Conservation (phyloP, 1,139 yeast species). For the Diutina rugosa region DNA sequence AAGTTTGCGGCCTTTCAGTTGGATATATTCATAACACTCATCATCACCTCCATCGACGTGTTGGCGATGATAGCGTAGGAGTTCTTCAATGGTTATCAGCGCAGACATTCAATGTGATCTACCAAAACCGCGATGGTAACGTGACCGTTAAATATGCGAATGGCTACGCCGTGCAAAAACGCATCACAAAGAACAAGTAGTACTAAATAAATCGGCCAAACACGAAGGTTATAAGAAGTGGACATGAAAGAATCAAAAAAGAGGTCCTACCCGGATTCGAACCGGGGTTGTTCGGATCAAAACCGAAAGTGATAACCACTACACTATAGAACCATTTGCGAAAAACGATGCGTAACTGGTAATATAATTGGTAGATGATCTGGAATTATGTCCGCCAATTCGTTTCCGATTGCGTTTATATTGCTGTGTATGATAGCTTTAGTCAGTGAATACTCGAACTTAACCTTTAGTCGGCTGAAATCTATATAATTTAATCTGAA, state of each 20-base stretch:
- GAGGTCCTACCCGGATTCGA: conserved; percentile 92
- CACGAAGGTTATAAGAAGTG: too few relatives aligned
- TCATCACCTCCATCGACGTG: not conserved
- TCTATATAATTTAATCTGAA: too few relatives aligned
- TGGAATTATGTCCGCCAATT: too few relatives aligned
- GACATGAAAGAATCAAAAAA: not conserved
- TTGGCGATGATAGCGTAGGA: not conserved
- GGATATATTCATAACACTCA: not conserved
- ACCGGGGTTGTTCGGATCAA: conserved; percentile 82
- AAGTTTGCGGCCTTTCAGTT: not conserved
- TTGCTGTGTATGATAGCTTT: too few relatives aligned
- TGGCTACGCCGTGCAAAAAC: not conserved
- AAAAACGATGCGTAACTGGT: too few relatives aligned
- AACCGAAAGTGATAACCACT: conserved; percentile 40
- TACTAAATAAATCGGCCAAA: too few relatives aligned
- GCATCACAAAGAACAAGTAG: not conserved
- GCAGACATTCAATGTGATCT: not conserved
- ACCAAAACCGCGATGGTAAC: not conserved
- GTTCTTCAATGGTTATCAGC: not conserved
- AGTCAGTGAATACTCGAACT: too few relatives aligned
- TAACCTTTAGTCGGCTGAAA: too few relatives aligned
- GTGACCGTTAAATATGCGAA: not conserved
- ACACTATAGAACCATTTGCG: conserved; percentile 24
- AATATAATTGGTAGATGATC: too few relatives aligned
- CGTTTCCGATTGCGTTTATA: too few relatives aligned